phyloP scores from a whole-genome alignment of 2,329 filamentous ascomycete species.

The Fonsecaea pugnacius region DNA sequence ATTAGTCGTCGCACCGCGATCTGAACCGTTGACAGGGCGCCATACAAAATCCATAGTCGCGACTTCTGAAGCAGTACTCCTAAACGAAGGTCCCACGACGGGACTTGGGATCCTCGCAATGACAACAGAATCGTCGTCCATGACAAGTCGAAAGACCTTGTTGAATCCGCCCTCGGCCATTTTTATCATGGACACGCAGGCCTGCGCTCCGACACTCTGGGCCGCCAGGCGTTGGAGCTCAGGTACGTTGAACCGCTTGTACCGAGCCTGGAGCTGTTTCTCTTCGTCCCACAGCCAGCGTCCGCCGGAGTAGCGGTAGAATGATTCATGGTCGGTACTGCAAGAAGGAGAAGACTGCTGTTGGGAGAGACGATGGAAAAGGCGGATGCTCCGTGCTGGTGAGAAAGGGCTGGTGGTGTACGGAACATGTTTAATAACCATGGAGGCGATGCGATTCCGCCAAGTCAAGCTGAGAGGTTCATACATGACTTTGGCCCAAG shows the following conservation, averaged over 20 bases:
- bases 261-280: not conserved
- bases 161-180: slow-evolving; percentile 41
- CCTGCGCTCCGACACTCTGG: not conserved
- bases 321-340: not conserved
- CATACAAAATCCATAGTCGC: slow-evolving; percentile 38
- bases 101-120: slow-evolving; percentile 43
- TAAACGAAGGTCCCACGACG: slow-evolving; percentile 39
- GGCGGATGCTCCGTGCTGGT: too few species aligned
- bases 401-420: too few species aligned
- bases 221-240: not conserved
- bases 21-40: slow-evolving; percentile 26
- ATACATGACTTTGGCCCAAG: too few species aligned
- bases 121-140: slow-evolving; percentile 39
- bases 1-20: too few species aligned
- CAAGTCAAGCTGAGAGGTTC: too few species aligned
- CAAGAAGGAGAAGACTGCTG: too few species aligned
- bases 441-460: too few species aligned
- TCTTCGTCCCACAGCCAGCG: not conserved
- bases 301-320: not conserved
- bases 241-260: not conserved
- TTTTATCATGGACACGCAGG: not conserved
- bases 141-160: slow-evolving; percentile 42
- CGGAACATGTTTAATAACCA: too few species aligned
- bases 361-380: too few species aligned
- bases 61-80: slow-evolving; percentile 43